Conservation (phyloP, 129 eudicot species). For the Chrysanthemum lavandulifolium region DNA sequence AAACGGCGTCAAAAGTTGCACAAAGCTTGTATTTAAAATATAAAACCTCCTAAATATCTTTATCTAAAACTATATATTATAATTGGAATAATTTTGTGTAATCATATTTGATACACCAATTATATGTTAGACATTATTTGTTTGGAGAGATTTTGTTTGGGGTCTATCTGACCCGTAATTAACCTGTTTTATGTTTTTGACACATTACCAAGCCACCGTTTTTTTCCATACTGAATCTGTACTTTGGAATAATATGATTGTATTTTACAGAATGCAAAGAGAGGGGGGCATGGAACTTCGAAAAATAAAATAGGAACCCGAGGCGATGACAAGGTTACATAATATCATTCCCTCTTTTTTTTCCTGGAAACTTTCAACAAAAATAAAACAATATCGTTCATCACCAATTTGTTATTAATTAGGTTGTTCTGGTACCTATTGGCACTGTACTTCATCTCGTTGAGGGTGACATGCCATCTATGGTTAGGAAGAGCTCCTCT, state of each 20-base stretch:
- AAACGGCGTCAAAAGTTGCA: too few relatives aligned
- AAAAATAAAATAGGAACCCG: conserved; percentile 92
- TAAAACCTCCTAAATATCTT: too few relatives aligned
- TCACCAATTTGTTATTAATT: conserved; percentile 25
- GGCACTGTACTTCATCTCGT: conserved; percentile 93
- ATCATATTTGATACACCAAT: too few relatives aligned
- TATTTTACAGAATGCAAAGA: conserved; percentile 67
- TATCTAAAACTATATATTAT: too few relatives aligned
- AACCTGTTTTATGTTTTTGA: too few relatives aligned
- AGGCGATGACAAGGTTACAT: conserved; percentile 84
- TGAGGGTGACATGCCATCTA: conserved; percentile 65
- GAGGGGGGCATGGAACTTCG: conserved; percentile 94
- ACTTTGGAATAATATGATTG: conserved; percentile 5
- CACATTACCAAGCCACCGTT: too few relatives aligned
- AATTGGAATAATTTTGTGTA: too few relatives aligned
- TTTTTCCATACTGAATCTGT: background rate
- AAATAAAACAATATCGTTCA: background rate
- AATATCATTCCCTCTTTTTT: background rate
- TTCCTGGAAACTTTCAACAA: background rate
- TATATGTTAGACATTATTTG: too few relatives aligned
- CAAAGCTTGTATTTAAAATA: too few relatives aligned
- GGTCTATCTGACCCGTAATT: too few relatives aligned
- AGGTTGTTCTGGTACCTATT: conserved; percentile 90
- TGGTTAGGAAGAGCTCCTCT: conserved; percentile 48
- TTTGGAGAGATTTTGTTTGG: too few relatives aligned